Percentiles rank a stretch among this genome's conserved stretches.
phyloP scores from a whole-genome alignment of 2,329 filamentous ascomycete genomes.

The Parasarocladium wereldwijsianum region DNA sequence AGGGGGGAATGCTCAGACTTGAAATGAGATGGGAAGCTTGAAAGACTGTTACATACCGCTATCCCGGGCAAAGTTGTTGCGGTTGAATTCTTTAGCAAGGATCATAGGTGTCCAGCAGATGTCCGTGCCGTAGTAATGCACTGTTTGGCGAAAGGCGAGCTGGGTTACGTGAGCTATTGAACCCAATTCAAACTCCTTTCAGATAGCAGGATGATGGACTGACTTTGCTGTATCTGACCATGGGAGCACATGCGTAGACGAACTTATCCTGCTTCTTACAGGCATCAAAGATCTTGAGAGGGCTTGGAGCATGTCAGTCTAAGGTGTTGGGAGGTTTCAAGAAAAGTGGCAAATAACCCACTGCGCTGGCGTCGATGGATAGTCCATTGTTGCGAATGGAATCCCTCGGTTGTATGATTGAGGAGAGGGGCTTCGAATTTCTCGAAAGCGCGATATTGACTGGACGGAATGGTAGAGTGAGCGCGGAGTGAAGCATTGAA shows the following conservation, averaged over 20 bases:
- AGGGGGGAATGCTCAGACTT: background rate
- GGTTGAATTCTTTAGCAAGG: conserved; percentile 53
- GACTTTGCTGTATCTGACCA: conserved; percentile 51
- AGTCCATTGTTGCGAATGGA: background rate
- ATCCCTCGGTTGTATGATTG: no score
- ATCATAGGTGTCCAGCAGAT: conserved; percentile 62
- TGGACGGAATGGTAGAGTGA: no score
- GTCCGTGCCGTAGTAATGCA: conserved; percentile 49
- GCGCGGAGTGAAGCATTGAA: no score
- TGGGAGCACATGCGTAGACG: conserved; percentile 47
- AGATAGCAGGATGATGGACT: conserved; percentile 2
- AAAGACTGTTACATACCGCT: conserved; percentile 28
- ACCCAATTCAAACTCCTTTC: background rate
- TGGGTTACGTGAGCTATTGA: conserved; percentile 15
- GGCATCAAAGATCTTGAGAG: conserved; percentile 43
- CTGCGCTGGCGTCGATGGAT: conserved; percentile 2
- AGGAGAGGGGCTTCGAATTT: no score
- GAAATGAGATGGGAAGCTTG: background rate
- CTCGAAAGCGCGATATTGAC: no score
- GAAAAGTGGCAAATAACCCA: background rate
- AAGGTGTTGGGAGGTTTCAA: background rate
- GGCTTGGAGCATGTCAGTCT: conserved; percentile 22
- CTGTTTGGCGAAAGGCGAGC: conserved; percentile 55
- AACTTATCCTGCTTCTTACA: conserved; percentile 36
- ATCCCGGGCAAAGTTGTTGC: conserved; percentile 42